These are phyloP conservation scores for Thelonectria blattea DNA, from an alignment of 2,329 filamentous ascomycete genomes.

Conservation along the genomic window DNA sequence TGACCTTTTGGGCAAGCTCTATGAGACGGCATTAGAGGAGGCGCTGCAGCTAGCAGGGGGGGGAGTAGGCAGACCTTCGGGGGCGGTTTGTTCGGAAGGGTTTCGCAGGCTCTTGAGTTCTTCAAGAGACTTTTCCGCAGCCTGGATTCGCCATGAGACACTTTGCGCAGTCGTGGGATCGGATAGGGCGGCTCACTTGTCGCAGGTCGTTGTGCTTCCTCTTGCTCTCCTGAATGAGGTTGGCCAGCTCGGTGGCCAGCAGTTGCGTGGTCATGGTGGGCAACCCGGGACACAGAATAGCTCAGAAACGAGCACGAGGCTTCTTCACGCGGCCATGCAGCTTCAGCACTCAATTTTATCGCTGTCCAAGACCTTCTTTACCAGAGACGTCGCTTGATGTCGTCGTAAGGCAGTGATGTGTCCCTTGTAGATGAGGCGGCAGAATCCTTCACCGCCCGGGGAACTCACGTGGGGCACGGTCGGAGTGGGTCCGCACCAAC, in stretches of 20 bases:
- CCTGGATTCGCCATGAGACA: conserved; percentile 54
- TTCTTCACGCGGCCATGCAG: conserved; percentile 38
- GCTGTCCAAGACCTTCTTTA: conserved; percentile 27
- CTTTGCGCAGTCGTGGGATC: neutral
- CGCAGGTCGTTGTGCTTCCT: conserved; percentile 90
- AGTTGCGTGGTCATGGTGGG: conserved; percentile 87
- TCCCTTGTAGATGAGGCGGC: conserved; percentile 40
- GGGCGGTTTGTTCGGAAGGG: conserved; percentile 46
- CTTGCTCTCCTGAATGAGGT: conserved; percentile 94
- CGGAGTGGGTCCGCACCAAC: neutral
- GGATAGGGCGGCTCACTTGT: conserved; percentile 61
- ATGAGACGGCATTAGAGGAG: conserved; percentile 32
- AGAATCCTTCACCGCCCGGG: conserved; percentile 39
- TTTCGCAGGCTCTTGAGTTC: conserved; percentile 70
- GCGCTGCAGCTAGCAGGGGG: conserved; percentile 17
- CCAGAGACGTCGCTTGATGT: conserved; percentile 23
- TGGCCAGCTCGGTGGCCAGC: conserved; percentile 84
- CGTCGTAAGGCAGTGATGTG: conserved; percentile 37
- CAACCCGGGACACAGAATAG: conserved; percentile 28
- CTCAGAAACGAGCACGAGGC: conserved; percentile 35
- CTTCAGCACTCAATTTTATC: conserved; percentile 18
- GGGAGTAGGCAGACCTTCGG: conserved; percentile 41
- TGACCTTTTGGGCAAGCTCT: conserved; percentile 83
- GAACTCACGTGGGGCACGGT: conserved; percentile 32
- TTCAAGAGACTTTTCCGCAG: conserved; percentile 90